Evolutionary conservation across 2,329 filamentous ascomycete genomes (phyloP), one percentile per base, ranked within the genome.

Genomic region (Aspergillus eucalypticola): DNA sequence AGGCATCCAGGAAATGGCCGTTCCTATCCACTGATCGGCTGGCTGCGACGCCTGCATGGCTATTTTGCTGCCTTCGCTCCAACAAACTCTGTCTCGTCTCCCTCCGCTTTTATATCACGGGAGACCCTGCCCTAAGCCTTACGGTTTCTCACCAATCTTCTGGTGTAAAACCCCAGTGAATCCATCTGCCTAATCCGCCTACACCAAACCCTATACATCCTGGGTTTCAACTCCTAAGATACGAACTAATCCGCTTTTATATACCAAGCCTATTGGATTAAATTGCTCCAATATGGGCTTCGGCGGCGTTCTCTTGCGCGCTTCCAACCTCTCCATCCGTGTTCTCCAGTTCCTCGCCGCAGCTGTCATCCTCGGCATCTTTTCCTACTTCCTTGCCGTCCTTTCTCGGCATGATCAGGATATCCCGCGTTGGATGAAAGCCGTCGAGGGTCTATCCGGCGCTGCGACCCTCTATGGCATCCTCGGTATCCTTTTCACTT

Each of bases 331-430:
- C 74, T 82, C 88, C 73, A 80, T 96, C 70, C 90, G 94, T 67
- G 78, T 84, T 65, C 78, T 96, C 59, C 86, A 91, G 70, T 89
- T 96, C 76, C 82, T 85, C 72, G 90, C 87, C 74, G 83, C 89
- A 8, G 86, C 83, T 60, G 83, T 96, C 66, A 84, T 94, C 62
- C 84, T 97, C 63, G 89, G 85, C 66, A 85, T 95, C 70, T 93
- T 89, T 82, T 88, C 88, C 53, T 96, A 96, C 82, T 96, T 92
- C 82, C 86, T 97, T 53, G 86, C 89, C 8, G 84, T 89, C 8
- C 84, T 93, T 13, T 75, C 84, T 63, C 85, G 88, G 69, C 86
- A 91, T 76, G 69, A 87, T 66, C 75, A 88, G 13, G 59, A 71
- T 60, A 92, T 93, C 66, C 81, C 84, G 17, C 85, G 76, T 66